Conservation (phyloP, 2,329 filamentous ascomycete species). For the Verticillium nubilum region DNA sequence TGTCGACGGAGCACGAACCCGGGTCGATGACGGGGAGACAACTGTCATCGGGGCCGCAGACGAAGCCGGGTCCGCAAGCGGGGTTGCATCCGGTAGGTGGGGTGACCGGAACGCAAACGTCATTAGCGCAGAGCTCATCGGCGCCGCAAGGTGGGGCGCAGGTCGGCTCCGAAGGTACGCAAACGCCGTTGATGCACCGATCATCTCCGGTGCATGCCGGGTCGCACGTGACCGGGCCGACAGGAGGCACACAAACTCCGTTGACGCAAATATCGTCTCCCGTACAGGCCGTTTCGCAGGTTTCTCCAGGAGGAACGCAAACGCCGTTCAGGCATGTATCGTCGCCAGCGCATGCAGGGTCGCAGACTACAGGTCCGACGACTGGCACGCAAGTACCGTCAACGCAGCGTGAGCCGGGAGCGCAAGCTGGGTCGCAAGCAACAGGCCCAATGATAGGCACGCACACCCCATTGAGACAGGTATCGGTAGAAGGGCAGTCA, state of each 20-base stretch:
- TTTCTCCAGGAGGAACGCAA: too few species aligned
- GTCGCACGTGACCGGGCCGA: not conserved
- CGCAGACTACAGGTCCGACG: not conserved
- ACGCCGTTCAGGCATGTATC: not conserved
- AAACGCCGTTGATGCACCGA: not conserved
- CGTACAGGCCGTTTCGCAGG: not conserved
- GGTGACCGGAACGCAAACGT: not conserved
- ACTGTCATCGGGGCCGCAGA: not conserved
- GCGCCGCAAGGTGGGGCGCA: too few species aligned
- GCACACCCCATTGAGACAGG: not conserved
- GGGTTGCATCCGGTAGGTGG: not conserved
- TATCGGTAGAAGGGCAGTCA: not conserved
- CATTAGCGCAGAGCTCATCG: not conserved
- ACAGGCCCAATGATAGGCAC: not conserved
- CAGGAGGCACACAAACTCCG: not conserved
- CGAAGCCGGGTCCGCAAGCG: not conserved
- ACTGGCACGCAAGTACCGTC: not conserved
- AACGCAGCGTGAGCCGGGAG: not conserved
- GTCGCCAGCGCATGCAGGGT: not conserved
- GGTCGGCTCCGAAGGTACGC: not conserved
- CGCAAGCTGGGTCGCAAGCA: not conserved
- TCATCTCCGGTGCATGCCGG: not conserved
- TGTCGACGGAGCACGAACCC: not conserved
- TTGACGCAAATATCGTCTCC: not conserved
- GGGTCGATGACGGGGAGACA: not conserved